These are phyloP conservation scores for Calonectria montana DNA, from an alignment of 2,329 filamentous ascomycete species.

Conservation along the genomic window DNA sequence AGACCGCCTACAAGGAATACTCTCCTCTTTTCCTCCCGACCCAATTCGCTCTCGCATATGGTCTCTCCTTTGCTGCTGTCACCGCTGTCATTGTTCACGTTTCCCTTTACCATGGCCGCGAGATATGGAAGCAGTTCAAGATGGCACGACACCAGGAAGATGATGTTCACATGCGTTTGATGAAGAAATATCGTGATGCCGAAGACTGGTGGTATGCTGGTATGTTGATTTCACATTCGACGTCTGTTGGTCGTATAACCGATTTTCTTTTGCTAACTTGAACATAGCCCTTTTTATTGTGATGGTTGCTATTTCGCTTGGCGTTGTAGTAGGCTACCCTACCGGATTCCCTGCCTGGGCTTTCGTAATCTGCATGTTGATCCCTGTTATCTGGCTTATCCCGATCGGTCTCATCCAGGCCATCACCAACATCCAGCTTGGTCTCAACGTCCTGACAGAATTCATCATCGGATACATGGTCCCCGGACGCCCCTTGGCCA, in stretches of 20 bases:
- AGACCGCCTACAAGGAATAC: constrained; percentile 70
- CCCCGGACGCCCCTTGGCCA: constrained; percentile 75
- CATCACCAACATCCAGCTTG: constrained; percentile 71
- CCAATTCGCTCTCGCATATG: constrained; percentile 70
- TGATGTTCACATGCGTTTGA: constrained; percentile 69
- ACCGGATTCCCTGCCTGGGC: constrained; percentile 70
- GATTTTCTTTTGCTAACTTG: constrained; percentile 23
- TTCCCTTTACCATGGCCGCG: constrained; percentile 64
- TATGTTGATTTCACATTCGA: constrained; percentile 53
- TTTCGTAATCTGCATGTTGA: constrained; percentile 66
- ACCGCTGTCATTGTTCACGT: constrained; percentile 70
- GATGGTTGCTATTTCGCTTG: constrained; percentile 67
- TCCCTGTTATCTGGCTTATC: constrained; percentile 69
- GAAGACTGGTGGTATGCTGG: constrained; percentile 70
- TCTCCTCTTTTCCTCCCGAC: constrained; percentile 74
- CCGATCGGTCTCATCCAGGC: constrained; percentile 72
- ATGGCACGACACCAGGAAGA: constrained; percentile 67
- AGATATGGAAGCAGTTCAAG: constrained; percentile 66
- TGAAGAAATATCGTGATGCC: constrained; percentile 71
- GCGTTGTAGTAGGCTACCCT: constrained; percentile 65
- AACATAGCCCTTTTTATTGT: constrained; percentile 57
- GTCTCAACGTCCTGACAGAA: constrained; percentile 78
- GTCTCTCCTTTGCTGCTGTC: constrained; percentile 75
- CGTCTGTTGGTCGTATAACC: constrained; percentile 36
- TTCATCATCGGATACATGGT: constrained; percentile 80